Evolutionary conservation across 257 asterid genomes (phyloP).

Genomic region (Nicotiana undulata): DNA sequence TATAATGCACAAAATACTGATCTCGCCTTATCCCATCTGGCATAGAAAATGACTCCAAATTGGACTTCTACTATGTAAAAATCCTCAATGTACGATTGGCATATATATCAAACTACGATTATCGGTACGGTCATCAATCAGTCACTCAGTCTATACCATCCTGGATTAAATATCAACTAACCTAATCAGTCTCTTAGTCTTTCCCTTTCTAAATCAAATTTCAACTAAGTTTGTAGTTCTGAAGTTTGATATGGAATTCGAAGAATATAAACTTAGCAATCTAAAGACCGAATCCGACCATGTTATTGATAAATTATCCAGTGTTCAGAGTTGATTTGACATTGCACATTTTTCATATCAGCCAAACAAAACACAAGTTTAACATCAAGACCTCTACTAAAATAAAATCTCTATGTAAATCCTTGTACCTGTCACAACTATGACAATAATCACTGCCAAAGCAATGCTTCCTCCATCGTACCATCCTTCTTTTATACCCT

Average conservation of each 20-base stretch:
- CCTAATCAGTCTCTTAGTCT: background rate
- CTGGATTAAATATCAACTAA: background rate
- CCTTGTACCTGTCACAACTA: constrained; percentile 62
- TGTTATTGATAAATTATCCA: background rate
- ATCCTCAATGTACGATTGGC: background rate
- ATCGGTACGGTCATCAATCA: background rate
- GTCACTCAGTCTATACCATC: background rate
- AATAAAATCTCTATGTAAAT: background rate
- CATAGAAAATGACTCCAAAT: background rate
- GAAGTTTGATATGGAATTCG: background rate
- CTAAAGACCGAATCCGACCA: background rate
- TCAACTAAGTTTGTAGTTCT: background rate
- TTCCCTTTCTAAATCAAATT: background rate
- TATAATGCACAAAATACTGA: background rate
- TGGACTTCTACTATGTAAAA: background rate
- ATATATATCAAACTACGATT: background rate
- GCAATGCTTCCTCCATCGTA: constrained; percentile 99
- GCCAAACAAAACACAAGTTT: background rate
- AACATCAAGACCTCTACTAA: background rate
- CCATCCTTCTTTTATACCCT: constrained; percentile 99
- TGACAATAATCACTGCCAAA: constrained; percentile 79
- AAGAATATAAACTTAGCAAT: background rate
- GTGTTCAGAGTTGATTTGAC: background rate
- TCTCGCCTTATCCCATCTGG: background rate
- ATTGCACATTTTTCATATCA: background rate